Evolutionary conservation across 2,329 filamentous ascomycete genomes (phyloP).

Genomic region (Monascus ruber): DNA sequence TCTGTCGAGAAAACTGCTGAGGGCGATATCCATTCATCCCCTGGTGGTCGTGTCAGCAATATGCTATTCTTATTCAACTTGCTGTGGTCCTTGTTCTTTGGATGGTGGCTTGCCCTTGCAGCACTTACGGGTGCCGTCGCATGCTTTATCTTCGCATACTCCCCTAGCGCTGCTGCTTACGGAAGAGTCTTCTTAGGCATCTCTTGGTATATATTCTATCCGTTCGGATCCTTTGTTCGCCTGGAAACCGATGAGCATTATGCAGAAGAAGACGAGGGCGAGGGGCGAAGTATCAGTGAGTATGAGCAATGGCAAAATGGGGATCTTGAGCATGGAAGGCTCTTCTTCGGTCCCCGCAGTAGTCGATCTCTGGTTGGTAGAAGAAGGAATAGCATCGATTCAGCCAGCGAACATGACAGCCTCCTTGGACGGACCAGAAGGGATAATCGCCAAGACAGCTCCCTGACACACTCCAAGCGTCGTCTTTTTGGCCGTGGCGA

Average conservation of each 20-base stretch:
- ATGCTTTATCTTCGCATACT: conserved; percentile 70
- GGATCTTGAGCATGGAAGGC: conserved; percentile 84
- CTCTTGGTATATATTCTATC: conserved; percentile 80
- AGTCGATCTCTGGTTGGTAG: conserved; percentile 74
- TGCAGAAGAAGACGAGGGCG: conserved; percentile 83
- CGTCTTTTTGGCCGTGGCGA: conserved; percentile 87
- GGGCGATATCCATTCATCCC: conserved; percentile 90
- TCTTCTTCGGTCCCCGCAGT: conserved; percentile 81
- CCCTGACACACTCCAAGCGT: conserved; percentile 52
- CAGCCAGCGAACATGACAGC: conserved; percentile 78
- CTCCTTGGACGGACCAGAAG: conserved; percentile 60
- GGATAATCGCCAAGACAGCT: conserved; percentile 33
- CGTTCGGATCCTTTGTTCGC: conserved; percentile 91
- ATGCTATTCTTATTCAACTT: conserved; percentile 84
- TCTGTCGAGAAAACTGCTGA: conserved; percentile 95
- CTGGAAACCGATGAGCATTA: conserved; percentile 91
- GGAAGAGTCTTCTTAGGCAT: conserved; percentile 75
- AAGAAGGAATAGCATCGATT: conserved; percentile 79
- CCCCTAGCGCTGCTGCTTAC: conserved; percentile 72
- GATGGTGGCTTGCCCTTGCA: conserved; percentile 85
- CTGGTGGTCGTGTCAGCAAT: conserved; percentile 71
- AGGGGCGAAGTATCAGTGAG: conserved; percentile 93
- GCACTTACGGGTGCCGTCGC: conserved; percentile 62
- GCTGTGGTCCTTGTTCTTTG: conserved; percentile 81
- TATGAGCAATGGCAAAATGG: conserved; percentile 99